Evolutionary conservation across 106 monocot species (phyloP).

Genomic region (Acanthochlamys bracteata): DNA sequence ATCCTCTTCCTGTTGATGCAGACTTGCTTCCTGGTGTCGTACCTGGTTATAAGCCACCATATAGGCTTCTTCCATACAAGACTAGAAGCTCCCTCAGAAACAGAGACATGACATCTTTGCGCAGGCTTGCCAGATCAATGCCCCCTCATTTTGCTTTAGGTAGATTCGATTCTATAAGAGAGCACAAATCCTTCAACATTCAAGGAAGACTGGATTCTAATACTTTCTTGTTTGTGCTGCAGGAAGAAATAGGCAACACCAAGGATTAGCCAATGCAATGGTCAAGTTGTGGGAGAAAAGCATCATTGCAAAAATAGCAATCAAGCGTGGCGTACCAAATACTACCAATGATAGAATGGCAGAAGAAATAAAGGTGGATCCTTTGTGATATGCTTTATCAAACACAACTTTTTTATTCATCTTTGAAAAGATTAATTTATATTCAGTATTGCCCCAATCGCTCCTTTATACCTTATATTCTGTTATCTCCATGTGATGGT

Average conservation of each 20-base stretch:
- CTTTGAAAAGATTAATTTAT: too few relatives aligned
- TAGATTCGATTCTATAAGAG: slow-evolving; percentile 11
- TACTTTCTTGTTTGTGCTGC: slow-evolving; percentile 9
- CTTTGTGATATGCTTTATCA: slow-evolving; percentile 1
- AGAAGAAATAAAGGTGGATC: slow-evolving; percentile 82
- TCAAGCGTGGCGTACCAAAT: slow-evolving; percentile 85
- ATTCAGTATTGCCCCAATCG: too few relatives aligned
- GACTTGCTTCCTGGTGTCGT: slow-evolving; percentile 71
- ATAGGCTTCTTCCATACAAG: slow-evolving; percentile 71
- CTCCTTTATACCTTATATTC: too few relatives aligned
- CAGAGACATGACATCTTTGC: slow-evolving; percentile 69
- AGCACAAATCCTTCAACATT: background rate
- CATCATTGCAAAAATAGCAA: slow-evolving; percentile 83
- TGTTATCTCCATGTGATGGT: too few relatives aligned
- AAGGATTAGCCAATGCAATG: slow-evolving; percentile 82
- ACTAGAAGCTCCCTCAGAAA: slow-evolving; percentile 38
- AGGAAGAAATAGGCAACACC: slow-evolving; percentile 88
- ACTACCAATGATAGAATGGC: slow-evolving; percentile 91
- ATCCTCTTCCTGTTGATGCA: slow-evolving; percentile 89
- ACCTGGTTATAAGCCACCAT: slow-evolving; percentile 73
- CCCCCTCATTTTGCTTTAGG: slow-evolving; percentile 95
- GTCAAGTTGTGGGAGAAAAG: slow-evolving; percentile 97
- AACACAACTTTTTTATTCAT: too few relatives aligned
- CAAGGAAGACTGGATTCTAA: background rate
- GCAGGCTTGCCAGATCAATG: slow-evolving; percentile 69